These are phyloP conservation scores for Zygosaccharomyces bisporus DNA, from an alignment of 805 yeast genomes.

Conservation along the genomic window DNA sequence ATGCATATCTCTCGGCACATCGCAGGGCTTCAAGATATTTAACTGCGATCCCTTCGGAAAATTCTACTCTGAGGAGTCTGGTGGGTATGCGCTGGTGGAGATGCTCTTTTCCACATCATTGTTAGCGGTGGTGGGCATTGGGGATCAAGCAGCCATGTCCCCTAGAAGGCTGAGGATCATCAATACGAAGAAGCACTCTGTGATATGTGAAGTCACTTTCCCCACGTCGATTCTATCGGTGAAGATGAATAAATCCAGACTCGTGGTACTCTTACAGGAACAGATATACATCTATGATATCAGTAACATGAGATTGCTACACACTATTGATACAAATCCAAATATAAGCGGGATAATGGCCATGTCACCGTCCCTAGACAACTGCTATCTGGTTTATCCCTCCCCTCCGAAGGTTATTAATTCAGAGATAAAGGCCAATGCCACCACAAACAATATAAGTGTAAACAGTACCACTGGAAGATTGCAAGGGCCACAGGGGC, in stretches of 20 bases:
- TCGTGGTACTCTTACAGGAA: slow-evolving; percentile 57
- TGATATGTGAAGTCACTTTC: slow-evolving; percentile 69
- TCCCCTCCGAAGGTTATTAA: slow-evolving; percentile 59
- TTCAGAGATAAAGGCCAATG: slow-evolving; percentile 33
- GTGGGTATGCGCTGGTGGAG: slow-evolving; percentile 64
- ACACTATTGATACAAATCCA: slow-evolving; percentile 48
- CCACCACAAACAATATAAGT: slow-evolving; percentile 32
- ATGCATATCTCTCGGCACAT: slow-evolving; percentile 67
- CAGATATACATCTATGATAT: slow-evolving; percentile 72
- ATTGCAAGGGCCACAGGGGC: not conserved
- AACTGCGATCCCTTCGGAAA: slow-evolving; percentile 66
- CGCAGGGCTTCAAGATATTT: slow-evolving; percentile 59
- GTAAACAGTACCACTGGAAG: slow-evolving; percentile 8
- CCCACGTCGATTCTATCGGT: slow-evolving; percentile 59
- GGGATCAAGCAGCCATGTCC: slow-evolving; percentile 61
- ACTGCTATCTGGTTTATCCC: slow-evolving; percentile 65
- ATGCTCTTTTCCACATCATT: slow-evolving; percentile 75
- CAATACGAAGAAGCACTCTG: slow-evolving; percentile 62
- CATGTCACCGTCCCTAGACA: slow-evolving; percentile 49
- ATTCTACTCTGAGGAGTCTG: slow-evolving; percentile 46
- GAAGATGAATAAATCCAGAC: slow-evolving; percentile 60
- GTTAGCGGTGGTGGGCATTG: slow-evolving; percentile 67
- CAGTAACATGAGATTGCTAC: slow-evolving; percentile 61
- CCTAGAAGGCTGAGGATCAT: slow-evolving; percentile 81
- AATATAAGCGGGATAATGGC: slow-evolving; percentile 58